Evolutionary conservation across 495 filamentous ascomycete genomes (phyloP), one percentile per base, ranked within the genome.

Genomic region (Penicillium ucsense): DNA sequence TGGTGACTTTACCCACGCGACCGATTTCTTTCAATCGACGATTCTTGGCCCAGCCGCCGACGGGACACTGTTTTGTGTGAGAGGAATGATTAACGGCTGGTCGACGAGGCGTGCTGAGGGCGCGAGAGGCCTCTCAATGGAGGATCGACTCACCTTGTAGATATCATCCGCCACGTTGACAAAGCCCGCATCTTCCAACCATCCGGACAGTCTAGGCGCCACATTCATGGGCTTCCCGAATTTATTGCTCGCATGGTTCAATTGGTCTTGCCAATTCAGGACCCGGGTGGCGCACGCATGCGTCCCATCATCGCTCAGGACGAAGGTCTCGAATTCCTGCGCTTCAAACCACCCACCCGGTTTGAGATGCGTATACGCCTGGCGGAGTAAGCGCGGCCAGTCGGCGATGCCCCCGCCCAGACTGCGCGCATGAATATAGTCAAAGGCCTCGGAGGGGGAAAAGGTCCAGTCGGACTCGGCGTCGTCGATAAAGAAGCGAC

Each of bases 281-380:
- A 68, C 9, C 46, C 49, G 44, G 4, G 38, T 46, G 1, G 63
- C 68, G 2, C 47, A 3, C 27, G 55, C 36, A 45, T 65, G 58
- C 32, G 68, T 65, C 40, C 57, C 65, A 46, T 74, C 71, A 42
- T 74, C 68, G 5, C 65, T 67, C 6, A 41, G 6, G 3, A 67
- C 45, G 36, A 45, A 52, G 9, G 54, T 42, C 38, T 74, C 71
- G 46, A 70, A 79, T 47, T 81, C 78, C 53, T 76, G 70, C n/a
- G 75, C 56, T 53, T 81, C 78, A 32, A 76, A 50, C 70, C 72
- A 81, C 0, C 75, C 78, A 0, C 77, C 77, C 0, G 78, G 76
- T 31, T 67, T 66, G 0, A 78, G 53, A 50, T 79, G 68, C 38
- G 43, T 36, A 27, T 54, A 66, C 8, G 61, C 60, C 61, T 71